Percentiles rank a stretch among this genome's conserved stretches.
These are phyloP conservation scores for Macrolepiota fuliginosa DNA, from an alignment of 768 basidiomycete genomes.

Conservation along the genomic window DNA sequence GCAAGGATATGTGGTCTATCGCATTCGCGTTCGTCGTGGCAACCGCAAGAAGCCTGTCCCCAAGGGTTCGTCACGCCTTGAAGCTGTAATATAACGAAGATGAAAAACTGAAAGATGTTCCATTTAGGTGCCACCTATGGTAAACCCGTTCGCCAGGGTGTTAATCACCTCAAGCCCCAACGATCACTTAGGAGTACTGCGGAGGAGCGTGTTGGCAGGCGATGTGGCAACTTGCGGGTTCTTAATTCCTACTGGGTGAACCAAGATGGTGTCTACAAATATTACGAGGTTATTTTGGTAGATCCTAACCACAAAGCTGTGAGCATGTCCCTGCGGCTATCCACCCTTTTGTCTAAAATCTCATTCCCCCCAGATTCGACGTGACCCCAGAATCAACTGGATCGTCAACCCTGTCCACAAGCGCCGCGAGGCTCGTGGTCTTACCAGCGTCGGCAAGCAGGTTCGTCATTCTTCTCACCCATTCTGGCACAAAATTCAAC, in stretches of 20 bases:
- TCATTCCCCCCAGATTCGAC: slow-evolving; percentile 62
- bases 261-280: slow-evolving; percentile 98
- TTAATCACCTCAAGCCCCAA: slow-evolving; percentile 99
- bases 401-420: slow-evolving; percentile 98
- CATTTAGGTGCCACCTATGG: slow-evolving; percentile 89
- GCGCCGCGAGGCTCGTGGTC: slow-evolving; percentile 95
- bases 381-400: slow-evolving; percentile 98
- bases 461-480: slow-evolving; percentile 36
- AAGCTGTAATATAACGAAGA: neutral
- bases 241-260: slow-evolving; percentile 99
- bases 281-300: slow-evolving; percentile 98
- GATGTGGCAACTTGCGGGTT: slow-evolving; percentile 96
- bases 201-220: slow-evolving; percentile 95
- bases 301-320: slow-evolving; percentile 95
- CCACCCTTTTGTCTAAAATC: neutral
- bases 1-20: slow-evolving; percentile 98
- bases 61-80: slow-evolving; percentile 67
- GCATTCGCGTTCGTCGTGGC: slow-evolving; percentile 94
- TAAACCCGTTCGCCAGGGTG: slow-evolving; percentile 99
- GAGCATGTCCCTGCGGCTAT: slow-evolving; percentile 28
- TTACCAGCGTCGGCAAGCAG: slow-evolving; percentile 95
- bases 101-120: neutral
- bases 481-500: neutral
- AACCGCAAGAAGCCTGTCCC: slow-evolving; percentile 99
- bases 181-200: slow-evolving; percentile 89